Conservation (phyloP, 192 early-diverging fungal species). For the Cladochytrium replicatum region DNA sequence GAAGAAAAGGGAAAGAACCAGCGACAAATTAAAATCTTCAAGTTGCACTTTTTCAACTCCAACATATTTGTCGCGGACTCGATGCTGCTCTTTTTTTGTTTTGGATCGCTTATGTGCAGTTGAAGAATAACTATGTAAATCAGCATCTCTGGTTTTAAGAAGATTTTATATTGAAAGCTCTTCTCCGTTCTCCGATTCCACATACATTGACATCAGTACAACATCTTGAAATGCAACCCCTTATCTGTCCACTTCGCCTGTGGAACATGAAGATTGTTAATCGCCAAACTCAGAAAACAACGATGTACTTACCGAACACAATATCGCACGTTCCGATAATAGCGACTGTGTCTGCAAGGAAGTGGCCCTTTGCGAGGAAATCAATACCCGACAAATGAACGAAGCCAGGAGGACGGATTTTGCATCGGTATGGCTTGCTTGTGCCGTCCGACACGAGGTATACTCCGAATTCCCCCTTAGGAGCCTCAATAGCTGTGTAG, state of each 20-base stretch:
- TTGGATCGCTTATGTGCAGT: no score
- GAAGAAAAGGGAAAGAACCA: no score
- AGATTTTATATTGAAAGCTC: no score
- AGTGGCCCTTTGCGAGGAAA: conserved; percentile 82
- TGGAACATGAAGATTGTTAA: not conserved
- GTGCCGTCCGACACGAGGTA: conserved; percentile 89
- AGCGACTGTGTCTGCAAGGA: conserved; percentile 90
- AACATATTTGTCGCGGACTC: no score
- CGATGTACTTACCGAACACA: conserved; percentile 86
- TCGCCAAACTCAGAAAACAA: not conserved
- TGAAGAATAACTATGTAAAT: no score
- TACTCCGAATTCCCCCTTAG: conserved; percentile 98
- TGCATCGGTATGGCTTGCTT: conserved; percentile 93
- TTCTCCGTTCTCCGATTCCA: no score
- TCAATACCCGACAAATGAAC: conserved; percentile 84
- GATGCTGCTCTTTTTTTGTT: no score
- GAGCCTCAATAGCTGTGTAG: conserved; percentile 94
- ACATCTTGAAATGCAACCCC: not conserved
- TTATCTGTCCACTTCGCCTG: conserved; percentile 31
- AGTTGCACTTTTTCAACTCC: no score
- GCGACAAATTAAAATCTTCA: no score
- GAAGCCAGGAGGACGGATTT: conserved; percentile 94
- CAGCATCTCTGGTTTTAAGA: no score
- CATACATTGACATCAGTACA: no score
- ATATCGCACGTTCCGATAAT: conserved; percentile 98